Conservation (phyloP, 768 basidiomycete genomes). For the Coprinopsis strossmayeri region DNA sequence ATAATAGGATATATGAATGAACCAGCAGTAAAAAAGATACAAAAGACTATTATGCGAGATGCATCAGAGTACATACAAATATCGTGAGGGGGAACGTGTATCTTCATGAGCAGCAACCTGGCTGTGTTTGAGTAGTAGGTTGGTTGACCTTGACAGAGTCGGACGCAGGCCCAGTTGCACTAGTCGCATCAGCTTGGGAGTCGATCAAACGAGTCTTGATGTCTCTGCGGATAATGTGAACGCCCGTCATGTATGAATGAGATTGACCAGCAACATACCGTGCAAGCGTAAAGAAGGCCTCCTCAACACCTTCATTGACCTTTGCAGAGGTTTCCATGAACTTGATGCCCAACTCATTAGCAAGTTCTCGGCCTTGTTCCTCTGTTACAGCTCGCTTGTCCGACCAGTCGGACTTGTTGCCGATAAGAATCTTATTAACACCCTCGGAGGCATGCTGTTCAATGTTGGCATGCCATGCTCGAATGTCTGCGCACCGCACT, state of each 20-base stretch:
- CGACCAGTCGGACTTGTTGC: slow-evolving; percentile 98
- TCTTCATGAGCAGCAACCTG: slow-evolving; percentile 48
- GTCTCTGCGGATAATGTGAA: slow-evolving; percentile 47
- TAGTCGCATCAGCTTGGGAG: slow-evolving; percentile 66
- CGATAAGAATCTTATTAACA: slow-evolving; percentile 98
- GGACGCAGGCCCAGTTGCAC: slow-evolving; percentile 31
- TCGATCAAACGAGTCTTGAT: slow-evolving; percentile 98
- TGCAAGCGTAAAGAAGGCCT: slow-evolving; percentile 96
- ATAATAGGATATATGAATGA: slow-evolving; percentile 4
- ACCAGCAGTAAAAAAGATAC: slow-evolving; percentile 2
- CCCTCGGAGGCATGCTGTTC: slow-evolving; percentile 99
- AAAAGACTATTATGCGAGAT: slow-evolving; percentile 1
- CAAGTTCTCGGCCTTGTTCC: slow-evolving; percentile 88
- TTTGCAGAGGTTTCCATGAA: slow-evolving; percentile 99
- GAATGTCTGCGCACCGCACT: slow-evolving; percentile 63
- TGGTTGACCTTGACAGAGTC: slow-evolving; percentile 66
- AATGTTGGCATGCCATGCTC: slow-evolving; percentile 96
- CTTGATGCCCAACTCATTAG: slow-evolving; percentile 87
- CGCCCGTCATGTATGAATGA: not conserved
- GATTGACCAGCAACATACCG: slow-evolving; percentile 47
- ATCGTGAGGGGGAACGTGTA: not conserved
- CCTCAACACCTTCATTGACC: slow-evolving; percentile 95
- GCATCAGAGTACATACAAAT: slow-evolving; percentile 11
- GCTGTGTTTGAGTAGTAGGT: slow-evolving; percentile 36
- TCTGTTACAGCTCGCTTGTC: slow-evolving; percentile 91